Evolutionary conservation across 2,329 filamentous ascomycete species (phyloP).

Genomic region (Sphaerulina populicola): DNA sequence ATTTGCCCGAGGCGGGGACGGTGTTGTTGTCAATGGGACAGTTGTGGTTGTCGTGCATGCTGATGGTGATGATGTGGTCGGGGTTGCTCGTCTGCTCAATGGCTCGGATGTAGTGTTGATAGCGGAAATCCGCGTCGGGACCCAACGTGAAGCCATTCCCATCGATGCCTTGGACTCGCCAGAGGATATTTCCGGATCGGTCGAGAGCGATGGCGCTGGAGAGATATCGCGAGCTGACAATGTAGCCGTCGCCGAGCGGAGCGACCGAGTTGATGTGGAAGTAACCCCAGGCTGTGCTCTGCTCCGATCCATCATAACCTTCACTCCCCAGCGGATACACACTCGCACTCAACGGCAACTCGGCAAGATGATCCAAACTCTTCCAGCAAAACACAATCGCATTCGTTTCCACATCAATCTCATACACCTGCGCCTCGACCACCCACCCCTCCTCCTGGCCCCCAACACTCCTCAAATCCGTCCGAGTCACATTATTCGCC

Average conservation of each 20-base stretch:
- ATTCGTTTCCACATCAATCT: slow-evolving; percentile 33
- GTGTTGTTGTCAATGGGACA: slow-evolving; percentile 18
- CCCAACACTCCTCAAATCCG: slow-evolving; percentile 27
- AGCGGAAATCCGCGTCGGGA: slow-evolving; percentile 16
- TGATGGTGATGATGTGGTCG: slow-evolving; percentile 7
- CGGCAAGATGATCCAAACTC: slow-evolving; percentile 32
- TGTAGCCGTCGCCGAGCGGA: slow-evolving; percentile 17
- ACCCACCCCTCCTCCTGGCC: slow-evolving; percentile 30
- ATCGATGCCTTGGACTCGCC: slow-evolving; percentile 16
- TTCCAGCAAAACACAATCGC: slow-evolving; percentile 34
- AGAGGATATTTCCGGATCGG: slow-evolving; percentile 14
- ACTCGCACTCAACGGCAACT: slow-evolving; percentile 28
- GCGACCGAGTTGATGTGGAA: slow-evolving; percentile 21
- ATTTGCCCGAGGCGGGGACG: slow-evolving; percentile 18
- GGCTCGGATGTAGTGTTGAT: slow-evolving; percentile 21
- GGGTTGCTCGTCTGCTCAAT: background rate
- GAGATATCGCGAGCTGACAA: slow-evolving; percentile 19
- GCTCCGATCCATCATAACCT: slow-evolving; percentile 15
- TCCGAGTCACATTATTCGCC: slow-evolving; percentile 25
- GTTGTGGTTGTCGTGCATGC: slow-evolving; percentile 20
- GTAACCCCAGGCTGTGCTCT: slow-evolving; percentile 19
- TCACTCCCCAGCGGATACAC: slow-evolving; percentile 24
- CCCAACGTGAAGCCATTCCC: slow-evolving; percentile 13
- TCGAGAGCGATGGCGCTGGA: slow-evolving; percentile 17
- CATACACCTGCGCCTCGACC: slow-evolving; percentile 23